Percentiles rank a stretch among this genome's conserved stretches.
These are phyloP conservation scores for Plasmodium reichenowi DNA, from an alignment of 169 alveolate genomes.

Conservation along the genomic window DNA sequence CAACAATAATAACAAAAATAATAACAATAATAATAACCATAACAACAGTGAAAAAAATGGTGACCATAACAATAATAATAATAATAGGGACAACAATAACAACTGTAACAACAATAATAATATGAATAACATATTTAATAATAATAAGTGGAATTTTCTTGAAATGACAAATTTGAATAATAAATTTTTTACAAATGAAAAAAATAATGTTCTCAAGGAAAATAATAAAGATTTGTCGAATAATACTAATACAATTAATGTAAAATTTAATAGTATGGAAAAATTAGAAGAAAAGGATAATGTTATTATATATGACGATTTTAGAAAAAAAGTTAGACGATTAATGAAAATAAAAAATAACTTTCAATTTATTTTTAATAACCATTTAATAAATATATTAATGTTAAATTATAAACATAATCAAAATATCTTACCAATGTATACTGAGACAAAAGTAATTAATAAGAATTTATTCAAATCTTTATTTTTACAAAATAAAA, in stretches of 20 bases:
- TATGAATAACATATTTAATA: background rate
- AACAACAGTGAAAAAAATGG: background rate
- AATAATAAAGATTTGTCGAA: slow-evolving; percentile 4
- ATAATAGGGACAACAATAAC: background rate
- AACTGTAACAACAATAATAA: background rate
- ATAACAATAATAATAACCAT: background rate
- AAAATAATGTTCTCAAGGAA: background rate
- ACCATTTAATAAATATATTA: slow-evolving; percentile 19
- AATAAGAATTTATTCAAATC: slow-evolving; percentile 41
- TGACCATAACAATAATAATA: background rate
- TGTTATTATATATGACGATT: slow-evolving; percentile 47
- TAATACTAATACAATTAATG: background rate
- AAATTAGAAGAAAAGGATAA: slow-evolving; percentile 36
- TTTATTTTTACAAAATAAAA: slow-evolving; percentile 42
- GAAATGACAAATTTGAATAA: slow-evolving; percentile 4
- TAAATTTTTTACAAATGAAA: background rate
- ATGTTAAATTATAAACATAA: slow-evolving; percentile 58
- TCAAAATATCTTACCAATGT: slow-evolving; percentile 45
- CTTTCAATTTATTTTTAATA: slow-evolving; percentile 18
- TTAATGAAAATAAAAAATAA: slow-evolving; percentile 48
- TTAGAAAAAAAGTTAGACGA: slow-evolving; percentile 33
- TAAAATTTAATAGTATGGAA: slow-evolving; percentile 6
- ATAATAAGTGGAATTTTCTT: slow-evolving; percentile 5
- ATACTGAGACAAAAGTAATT: slow-evolving; percentile 14
- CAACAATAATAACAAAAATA: background rate